A percentile compares a stretch with the other conserved stretches of the same genome.
Conservation (phyloP, 1,284 basidiomycete genomes). For the Abortiporus biennis region DNA sequence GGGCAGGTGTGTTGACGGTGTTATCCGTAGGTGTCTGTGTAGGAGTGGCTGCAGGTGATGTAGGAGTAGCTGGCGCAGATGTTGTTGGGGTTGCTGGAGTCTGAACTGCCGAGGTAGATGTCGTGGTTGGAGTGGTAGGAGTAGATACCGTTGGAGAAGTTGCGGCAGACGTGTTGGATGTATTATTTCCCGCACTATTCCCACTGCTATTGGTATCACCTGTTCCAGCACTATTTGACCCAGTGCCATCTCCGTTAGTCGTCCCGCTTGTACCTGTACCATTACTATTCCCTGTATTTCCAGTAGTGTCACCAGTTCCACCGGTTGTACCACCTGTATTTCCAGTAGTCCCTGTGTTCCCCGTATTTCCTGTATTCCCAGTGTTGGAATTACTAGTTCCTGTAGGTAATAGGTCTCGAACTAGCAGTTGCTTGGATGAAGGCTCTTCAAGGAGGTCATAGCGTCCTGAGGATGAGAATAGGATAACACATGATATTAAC, state of each 20-base stretch:
- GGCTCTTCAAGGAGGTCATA: constrained; percentile 17
- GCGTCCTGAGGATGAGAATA: constrained; percentile 21
- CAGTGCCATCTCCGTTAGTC: too few relatives aligned
- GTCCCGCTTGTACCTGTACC: too few relatives aligned
- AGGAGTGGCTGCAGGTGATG: constrained; percentile 10
- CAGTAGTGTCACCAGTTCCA: too few relatives aligned
- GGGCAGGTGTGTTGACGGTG: constrained; percentile 1
- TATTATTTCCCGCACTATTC: constrained; percentile 8
- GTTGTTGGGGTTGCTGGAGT: constrained; percentile 7
- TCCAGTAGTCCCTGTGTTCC: too few relatives aligned
- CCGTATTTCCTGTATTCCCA: too few relatives aligned
- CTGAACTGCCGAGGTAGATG: constrained; percentile 10
- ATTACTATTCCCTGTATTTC: too few relatives aligned
- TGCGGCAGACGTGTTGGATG: constrained; percentile 8
- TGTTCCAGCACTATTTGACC: background rate
- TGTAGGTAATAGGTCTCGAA: background rate
- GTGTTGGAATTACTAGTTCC: background rate
- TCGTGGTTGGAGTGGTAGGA: constrained; percentile 9
- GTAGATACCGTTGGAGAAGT: constrained; percentile 9
- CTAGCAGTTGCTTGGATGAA: background rate
- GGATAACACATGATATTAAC: constrained; percentile 21
- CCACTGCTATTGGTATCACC: background rate
- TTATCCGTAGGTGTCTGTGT: constrained; percentile 9
- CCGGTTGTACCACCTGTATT: too few relatives aligned
- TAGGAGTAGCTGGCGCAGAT: constrained; percentile 13